A percentile compares a stretch with the other conserved stretches of the same genome.
phyloP scores from a whole-genome alignment of 23 red algal species.

The Agarophyton chilense region DNA sequence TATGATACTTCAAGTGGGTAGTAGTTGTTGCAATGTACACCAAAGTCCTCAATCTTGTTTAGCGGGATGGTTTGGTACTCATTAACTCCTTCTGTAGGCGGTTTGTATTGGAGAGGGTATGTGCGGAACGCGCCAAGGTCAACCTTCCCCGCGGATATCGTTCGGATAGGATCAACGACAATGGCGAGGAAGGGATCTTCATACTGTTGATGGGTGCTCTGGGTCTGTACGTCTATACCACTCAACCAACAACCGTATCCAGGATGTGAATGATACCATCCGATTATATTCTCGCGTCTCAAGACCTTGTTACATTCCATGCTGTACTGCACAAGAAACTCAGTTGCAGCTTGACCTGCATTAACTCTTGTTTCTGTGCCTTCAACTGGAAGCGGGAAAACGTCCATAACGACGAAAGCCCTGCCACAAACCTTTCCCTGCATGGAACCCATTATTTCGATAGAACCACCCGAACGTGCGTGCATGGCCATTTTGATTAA shows the following conservation, averaged over 20 bases:
- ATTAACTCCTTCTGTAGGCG: constrained; percentile 48
- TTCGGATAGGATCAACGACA: constrained; percentile 91
- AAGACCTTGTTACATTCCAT: constrained; percentile 60
- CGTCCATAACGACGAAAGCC: constrained; percentile 91
- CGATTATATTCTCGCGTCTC: constrained; percentile 75
- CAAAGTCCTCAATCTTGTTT: constrained; percentile 96
- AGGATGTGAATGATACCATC: constrained; percentile 99
- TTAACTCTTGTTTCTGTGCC: constrained; percentile 88
- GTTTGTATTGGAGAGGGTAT: constrained; percentile 80
- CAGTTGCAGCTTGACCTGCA: constrained; percentile 70
- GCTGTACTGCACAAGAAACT: constrained; percentile 82
- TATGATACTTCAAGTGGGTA: constrained; percentile 87
- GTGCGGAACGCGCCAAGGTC: constrained; percentile 96
- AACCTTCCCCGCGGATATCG: constrained; percentile 85
- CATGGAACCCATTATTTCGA: constrained; percentile 94
- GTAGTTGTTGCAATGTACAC: constrained; percentile 83
- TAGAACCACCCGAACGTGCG: constrained; percentile 71
- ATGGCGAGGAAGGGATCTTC: constrained; percentile 93
- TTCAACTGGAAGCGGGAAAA: constrained; percentile 84
- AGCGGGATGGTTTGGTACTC: constrained; percentile 96
- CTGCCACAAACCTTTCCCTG: constrained; percentile 77
- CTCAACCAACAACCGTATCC: constrained; percentile 99
- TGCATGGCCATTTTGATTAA: constrained; percentile 96
- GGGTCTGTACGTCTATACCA: constrained; percentile 89
- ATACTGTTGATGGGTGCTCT: constrained; percentile 74